Conservation (phyloP, 768 basidiomycete species). For the Amanita pseudoporphyria region DNA sequence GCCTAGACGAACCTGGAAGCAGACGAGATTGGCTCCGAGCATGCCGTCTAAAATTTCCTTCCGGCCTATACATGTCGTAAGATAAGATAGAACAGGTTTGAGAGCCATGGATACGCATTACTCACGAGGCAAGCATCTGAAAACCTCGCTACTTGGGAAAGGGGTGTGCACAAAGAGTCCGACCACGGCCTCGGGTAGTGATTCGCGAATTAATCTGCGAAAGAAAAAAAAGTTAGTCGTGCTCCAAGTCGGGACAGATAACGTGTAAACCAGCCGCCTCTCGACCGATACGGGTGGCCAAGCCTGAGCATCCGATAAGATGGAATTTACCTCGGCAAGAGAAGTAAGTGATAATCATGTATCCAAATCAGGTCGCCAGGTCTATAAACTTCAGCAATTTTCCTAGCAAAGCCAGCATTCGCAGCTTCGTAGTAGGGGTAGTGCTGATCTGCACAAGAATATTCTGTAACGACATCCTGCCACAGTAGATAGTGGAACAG, state of each 20-base stretch:
- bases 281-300: not conserved
- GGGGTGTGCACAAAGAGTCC: constrained; percentile 98
- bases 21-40: constrained; percentile 93
- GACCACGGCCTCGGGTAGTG: constrained; percentile 58
- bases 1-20: constrained; percentile 61
- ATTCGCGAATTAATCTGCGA: constrained; percentile 57
- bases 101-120: constrained; percentile 13
- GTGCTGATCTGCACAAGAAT: constrained; percentile 74
- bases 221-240: not conserved
- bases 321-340: constrained; percentile 54
- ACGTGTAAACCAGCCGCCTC: constrained; percentile 7
- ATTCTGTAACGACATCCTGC: constrained; percentile 91
- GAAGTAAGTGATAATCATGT: constrained; percentile 92
- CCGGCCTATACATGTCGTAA: constrained; percentile 35
- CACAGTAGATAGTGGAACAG: constrained; percentile 97
- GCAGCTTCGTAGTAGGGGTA: constrained; percentile 78
- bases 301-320: not conserved
- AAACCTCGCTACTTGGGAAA: constrained; percentile 95
- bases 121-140: constrained; percentile 85
- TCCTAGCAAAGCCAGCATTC: constrained; percentile 73
- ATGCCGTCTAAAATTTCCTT: constrained; percentile 96
- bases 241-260: constrained; percentile 2
- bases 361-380: constrained; percentile 93
- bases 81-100: not conserved
- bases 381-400: constrained; percentile 64